A percentile compares a stretch with the other conserved stretches of the same genome.
These are phyloP conservation scores for Liriodendron chinense DNA, from an alignment of 164 flowering plant genomes.

Conservation along the genomic window DNA sequence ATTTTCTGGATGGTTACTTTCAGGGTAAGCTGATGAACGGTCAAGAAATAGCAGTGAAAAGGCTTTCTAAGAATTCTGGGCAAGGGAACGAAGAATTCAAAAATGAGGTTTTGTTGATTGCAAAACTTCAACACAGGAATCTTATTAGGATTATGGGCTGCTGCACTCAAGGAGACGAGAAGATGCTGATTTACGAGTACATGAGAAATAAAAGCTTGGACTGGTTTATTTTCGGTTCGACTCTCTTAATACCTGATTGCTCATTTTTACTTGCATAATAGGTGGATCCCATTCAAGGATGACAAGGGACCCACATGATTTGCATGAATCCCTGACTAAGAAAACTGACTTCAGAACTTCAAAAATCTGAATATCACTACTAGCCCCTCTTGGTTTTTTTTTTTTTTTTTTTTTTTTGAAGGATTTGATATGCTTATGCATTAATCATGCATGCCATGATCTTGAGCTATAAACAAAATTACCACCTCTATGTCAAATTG, in stretches of 20 bases:
- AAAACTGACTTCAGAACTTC: too few species aligned
- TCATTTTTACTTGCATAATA: constrained; percentile 38
- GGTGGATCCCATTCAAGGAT: constrained; percentile 30
- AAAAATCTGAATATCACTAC: not conserved
- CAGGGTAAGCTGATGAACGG: constrained; percentile 32
- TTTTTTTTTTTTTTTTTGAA: too few species aligned
- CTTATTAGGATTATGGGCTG: constrained; percentile 39
- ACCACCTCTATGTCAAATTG: too few species aligned
- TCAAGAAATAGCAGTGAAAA: constrained; percentile 38
- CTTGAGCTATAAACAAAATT: too few species aligned
- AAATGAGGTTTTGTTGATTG: constrained; percentile 32
- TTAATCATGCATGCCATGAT: too few species aligned
- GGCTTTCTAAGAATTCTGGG: constrained; percentile 31
- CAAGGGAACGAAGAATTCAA: constrained; percentile 38
- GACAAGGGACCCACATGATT: constrained; percentile 21
- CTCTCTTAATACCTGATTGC: not conserved
- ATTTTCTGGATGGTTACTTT: not conserved
- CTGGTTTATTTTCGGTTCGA: constrained; percentile 23
- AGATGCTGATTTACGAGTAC: constrained; percentile 37
- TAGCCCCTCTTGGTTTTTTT: not conserved
- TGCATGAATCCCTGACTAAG: constrained; percentile 11
- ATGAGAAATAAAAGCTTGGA: constrained; percentile 34
- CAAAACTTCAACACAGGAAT: constrained; percentile 43
- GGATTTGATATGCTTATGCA: too few species aligned
- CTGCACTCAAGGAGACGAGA: constrained; percentile 32